A percentile compares a stretch with the other conserved stretches of the same genome.
phyloP scores from a whole-genome alignment of 1,139 yeast genomes.

The Lodderomyces orthopsilosis region DNA sequence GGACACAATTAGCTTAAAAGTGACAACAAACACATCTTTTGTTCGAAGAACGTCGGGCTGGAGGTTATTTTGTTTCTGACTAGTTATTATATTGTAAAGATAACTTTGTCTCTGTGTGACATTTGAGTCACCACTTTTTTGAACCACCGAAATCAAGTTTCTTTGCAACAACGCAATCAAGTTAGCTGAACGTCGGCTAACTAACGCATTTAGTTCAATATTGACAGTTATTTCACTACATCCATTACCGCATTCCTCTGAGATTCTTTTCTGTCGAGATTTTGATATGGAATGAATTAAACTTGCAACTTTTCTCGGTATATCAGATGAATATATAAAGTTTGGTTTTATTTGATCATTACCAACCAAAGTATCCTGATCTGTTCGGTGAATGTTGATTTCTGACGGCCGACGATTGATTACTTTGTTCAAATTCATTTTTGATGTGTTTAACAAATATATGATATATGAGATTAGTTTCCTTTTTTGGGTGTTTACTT shows the following conservation, averaged over 20 bases:
- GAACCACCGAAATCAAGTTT: slow-evolving; percentile 35
- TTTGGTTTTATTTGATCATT: slow-evolving; percentile 32
- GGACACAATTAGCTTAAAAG: slow-evolving; percentile 7
- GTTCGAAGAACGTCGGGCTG: slow-evolving; percentile 6
- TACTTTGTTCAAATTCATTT: neutral
- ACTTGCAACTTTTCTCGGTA: slow-evolving; percentile 21
- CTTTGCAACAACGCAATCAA: slow-evolving; percentile 35
- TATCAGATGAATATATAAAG: slow-evolving; percentile 39
- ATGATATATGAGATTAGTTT: neutral
- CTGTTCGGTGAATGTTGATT: no score
- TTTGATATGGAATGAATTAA: slow-evolving; percentile 8
- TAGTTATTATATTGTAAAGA: neutral
- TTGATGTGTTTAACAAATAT: neutral
- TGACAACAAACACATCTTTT: slow-evolving; percentile 5
- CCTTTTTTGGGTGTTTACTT: neutral
- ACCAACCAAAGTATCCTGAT: no score
- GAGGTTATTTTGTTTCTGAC: neutral
- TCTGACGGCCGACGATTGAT: neutral
- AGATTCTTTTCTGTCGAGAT: neutral
- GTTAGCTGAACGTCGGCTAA: slow-evolving; percentile 26
- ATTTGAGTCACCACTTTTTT: slow-evolving; percentile 11
- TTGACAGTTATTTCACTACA: slow-evolving; percentile 24
- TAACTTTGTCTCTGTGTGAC: neutral
- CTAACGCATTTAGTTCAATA: slow-evolving; percentile 36
- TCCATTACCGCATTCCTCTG: neutral